Evolutionary conservation across 129 eudicot species (phyloP).

Genomic region (Solidago caesia): DNA sequence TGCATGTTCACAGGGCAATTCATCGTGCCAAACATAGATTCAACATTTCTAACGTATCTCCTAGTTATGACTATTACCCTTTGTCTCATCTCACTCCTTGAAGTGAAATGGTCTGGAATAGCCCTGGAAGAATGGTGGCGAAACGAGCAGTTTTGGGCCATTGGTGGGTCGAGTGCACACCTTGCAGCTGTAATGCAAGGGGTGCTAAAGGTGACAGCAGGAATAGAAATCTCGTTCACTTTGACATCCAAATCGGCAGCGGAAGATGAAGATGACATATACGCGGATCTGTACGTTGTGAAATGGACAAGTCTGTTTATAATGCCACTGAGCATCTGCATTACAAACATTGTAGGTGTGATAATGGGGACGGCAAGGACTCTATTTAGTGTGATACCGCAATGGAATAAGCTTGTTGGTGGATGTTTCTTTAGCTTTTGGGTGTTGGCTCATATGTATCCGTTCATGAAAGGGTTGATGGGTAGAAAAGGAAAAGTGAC

Average conservation of each 20-base stretch:
- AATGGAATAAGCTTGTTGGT: constrained; percentile 83
- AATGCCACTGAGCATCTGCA: constrained; percentile 66
- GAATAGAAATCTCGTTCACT: constrained; percentile 79
- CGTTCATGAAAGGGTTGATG: constrained; percentile 87
- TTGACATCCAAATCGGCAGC: constrained; percentile 65
- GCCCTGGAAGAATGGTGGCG: constrained; percentile 86
- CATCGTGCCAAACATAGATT: constrained; percentile 23
- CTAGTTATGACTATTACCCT: constrained; percentile 54
- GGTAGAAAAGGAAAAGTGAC: constrained; percentile 41
- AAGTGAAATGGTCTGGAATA: constrained; percentile 89
- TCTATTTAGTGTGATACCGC: constrained; percentile 66
- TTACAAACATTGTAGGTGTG: constrained; percentile 56
- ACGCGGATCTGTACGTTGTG: constrained; percentile 54
- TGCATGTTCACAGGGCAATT: constrained; percentile 12
- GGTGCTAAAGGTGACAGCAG: constrained; percentile 77
- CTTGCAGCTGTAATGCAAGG: constrained; percentile 87
- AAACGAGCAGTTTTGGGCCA: constrained; percentile 87
- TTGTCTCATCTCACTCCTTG: constrained; percentile 65
- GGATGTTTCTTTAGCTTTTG: constrained; percentile 81
- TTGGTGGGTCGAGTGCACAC: constrained; percentile 90
- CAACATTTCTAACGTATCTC: constrained; percentile 55
- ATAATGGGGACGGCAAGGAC: constrained; percentile 68
- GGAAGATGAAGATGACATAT: constrained; percentile 9
- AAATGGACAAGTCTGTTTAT: constrained; percentile 80
- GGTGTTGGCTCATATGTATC: constrained; percentile 88